Conservation (phyloP, 1,284 basidiomycete species). For the Ceratobasidium sp. region DNA sequence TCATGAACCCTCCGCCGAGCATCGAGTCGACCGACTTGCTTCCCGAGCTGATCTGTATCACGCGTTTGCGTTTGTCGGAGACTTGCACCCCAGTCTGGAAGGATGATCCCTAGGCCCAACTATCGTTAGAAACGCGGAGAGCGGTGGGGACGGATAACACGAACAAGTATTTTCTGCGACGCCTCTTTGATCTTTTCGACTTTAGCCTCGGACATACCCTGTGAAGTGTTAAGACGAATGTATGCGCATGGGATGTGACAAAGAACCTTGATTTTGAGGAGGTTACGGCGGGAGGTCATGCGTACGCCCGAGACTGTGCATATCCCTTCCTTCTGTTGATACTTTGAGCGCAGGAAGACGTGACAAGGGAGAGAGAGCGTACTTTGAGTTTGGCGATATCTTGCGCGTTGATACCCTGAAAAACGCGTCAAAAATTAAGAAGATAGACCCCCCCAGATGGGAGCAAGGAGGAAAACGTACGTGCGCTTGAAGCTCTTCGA, state of each 20-base stretch:
- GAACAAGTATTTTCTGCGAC: slow-evolving; percentile 82
- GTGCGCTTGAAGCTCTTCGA: slow-evolving; percentile 90
- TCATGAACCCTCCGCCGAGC: slow-evolving; percentile 72
- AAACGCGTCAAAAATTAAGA: slow-evolving; percentile 10
- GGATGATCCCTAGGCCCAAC: slow-evolving; percentile 73
- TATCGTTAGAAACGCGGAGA: background rate
- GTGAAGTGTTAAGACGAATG: slow-evolving; percentile 37
- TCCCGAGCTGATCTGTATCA: slow-evolving; percentile 84
- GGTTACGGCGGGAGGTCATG: slow-evolving; percentile 86
- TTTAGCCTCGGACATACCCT: slow-evolving; percentile 91
- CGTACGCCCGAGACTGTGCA: slow-evolving; percentile 79
- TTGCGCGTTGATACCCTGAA: slow-evolving; percentile 90
- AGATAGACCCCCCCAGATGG: slow-evolving; percentile 42
- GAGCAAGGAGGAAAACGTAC: slow-evolving; percentile 58
- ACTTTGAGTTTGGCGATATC: slow-evolving; percentile 94
- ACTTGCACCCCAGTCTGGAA: slow-evolving; percentile 92
- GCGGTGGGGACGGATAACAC: slow-evolving; percentile 40
- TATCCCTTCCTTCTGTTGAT: slow-evolving; percentile 60
- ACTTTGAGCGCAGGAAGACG: slow-evolving; percentile 50
- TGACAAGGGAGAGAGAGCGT: slow-evolving; percentile 45
- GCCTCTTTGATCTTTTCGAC: slow-evolving; percentile 97
- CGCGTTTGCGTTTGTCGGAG: slow-evolving; percentile 82
- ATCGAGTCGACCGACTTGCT: slow-evolving; percentile 91
- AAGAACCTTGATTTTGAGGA: slow-evolving; percentile 89
- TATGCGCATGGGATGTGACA: slow-evolving; percentile 47